Conservation (phyloP, 768 basidiomycete species). For the Calvatia gigantea region DNA sequence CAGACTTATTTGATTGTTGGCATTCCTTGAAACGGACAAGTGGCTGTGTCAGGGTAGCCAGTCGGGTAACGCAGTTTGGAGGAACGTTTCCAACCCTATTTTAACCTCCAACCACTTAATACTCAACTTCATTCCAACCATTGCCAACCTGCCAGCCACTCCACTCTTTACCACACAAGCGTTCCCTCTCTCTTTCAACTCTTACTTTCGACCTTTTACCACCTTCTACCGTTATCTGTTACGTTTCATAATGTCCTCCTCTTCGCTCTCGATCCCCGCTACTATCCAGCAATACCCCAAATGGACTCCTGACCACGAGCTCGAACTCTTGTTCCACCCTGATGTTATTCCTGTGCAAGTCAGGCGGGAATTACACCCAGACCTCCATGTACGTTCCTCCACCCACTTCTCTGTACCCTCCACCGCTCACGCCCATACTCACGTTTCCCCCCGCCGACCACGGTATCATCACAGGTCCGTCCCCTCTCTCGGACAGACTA, state of each 20-base stretch:
- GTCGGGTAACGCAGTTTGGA: not conserved
- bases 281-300: constrained; percentile 33
- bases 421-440: not conserved
- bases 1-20: no score
- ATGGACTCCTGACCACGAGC: constrained; percentile 39
- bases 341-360: constrained; percentile 69
- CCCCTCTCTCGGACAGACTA: constrained; percentile 88
- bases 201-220: not conserved
- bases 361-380: constrained; percentile 52
- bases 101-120: constrained; percentile 2
- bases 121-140: no score
- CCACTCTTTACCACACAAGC: not conserved
- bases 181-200: not conserved
- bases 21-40: not conserved
- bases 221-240: not conserved
- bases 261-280: constrained; percentile 27
- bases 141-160: not conserved
- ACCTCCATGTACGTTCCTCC: constrained; percentile 55
- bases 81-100: constrained; percentile 10
- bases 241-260: not conserved
- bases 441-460: not conserved
- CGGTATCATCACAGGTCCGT: constrained; percentile 58
- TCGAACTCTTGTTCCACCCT: constrained; percentile 77
- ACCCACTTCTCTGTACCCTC: constrained; percentile 34
- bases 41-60: constrained; percentile 2